Percentiles rank a stretch among this genome's conserved stretches.
These are phyloP conservation scores for Linderniella brevidens DNA, from an alignment of 257 asterid genomes.

Conservation along the genomic window DNA sequence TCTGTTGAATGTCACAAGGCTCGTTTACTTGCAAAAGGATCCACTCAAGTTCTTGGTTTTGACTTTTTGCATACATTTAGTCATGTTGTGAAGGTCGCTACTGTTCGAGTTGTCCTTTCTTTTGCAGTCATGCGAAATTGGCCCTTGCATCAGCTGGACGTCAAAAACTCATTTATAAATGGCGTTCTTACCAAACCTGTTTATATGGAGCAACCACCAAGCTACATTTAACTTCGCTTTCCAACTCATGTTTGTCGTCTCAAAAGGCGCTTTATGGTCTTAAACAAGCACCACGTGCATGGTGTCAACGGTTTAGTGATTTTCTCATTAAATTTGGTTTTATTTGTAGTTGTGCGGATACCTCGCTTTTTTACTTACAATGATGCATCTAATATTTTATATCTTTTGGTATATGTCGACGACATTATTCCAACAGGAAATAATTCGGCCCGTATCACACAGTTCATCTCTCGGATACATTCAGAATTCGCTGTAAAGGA, in stretches of 20 bases:
- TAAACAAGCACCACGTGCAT: too few species aligned
- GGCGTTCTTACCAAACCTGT: not conserved
- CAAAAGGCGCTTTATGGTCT: not conserved
- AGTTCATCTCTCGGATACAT: not conserved
- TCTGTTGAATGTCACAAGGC: not conserved
- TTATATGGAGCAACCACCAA: not conserved
- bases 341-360: too few species aligned
- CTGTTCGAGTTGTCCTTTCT: not conserved
- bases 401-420: not conserved
- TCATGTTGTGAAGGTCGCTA: not conserved
- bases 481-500: not conserved
- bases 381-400: too few species aligned
- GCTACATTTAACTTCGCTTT: not conserved
- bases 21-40: not conserved
- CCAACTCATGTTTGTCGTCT: conserved; percentile 1
- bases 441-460: not conserved
- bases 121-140: not conserved
- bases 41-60: not conserved
- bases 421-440: not conserved
- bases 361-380: too few species aligned
- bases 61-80: not conserved
- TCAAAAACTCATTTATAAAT: not conserved
- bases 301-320: not conserved
- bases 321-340: not conserved
- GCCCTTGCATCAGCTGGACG: not conserved